These are phyloP conservation scores for Tulasnella sp. DNA, from an alignment of 768 basidiomycete genomes.

Conservation along the genomic window DNA sequence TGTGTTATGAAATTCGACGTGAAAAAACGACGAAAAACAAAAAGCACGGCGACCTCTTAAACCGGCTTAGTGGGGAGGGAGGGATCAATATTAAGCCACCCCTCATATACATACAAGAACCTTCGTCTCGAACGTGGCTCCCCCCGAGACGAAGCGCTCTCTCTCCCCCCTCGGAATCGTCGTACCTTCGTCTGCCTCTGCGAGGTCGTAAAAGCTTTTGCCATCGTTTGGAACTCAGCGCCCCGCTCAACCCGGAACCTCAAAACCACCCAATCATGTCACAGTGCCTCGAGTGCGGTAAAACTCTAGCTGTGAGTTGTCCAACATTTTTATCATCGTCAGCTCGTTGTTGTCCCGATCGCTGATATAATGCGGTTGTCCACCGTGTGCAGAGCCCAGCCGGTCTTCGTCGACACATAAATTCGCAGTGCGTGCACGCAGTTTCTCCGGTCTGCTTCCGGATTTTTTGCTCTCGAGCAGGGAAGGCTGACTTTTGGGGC, in stretches of 20 bases:
- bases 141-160: background rate
- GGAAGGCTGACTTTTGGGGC: background rate
- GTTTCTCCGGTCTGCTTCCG: background rate
- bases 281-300: background rate
- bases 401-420: background rate
- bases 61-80: background rate
- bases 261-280: background rate
- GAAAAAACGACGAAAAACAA: background rate
- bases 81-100: background rate
- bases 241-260: background rate
- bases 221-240: conserved; percentile 1
- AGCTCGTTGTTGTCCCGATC: background rate
- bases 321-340: background rate
- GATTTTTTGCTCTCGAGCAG: background rate
- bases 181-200: background rate
- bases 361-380: conserved; percentile 2
- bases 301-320: conserved; percentile 1
- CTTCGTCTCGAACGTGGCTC: background rate
- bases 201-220: background rate
- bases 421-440: background rate
- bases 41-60: background rate
- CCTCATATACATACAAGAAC: conserved; percentile 1
- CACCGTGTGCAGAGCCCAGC: background rate
- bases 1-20: background rate
- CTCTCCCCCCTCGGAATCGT: background rate